Base-by-base conservation (phyloP, 805 yeast genomes). In the Candida quercuum region DNA sequence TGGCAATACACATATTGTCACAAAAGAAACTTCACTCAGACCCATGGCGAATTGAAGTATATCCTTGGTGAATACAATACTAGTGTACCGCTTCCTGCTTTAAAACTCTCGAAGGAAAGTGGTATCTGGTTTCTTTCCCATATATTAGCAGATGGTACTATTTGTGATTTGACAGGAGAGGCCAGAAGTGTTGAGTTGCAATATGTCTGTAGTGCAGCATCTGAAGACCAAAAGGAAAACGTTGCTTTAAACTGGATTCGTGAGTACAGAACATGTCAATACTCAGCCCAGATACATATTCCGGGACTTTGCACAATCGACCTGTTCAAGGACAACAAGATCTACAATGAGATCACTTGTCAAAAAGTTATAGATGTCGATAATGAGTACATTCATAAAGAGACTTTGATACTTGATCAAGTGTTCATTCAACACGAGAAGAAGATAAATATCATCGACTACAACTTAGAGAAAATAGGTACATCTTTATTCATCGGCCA, bases 81-180 rank as follows among this genome's bases (percentile, higher is more conserved):
- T 16, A 8, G 13, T 9, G 19, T 29, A 29, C 32, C 29, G 12
- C 9, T 27, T 11, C 34, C 34, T 4, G 21, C 20, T 13, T 15
- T 39, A 16, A 40, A 34, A 16, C 32, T 34, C 1, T 36, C 33
- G 13, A 38, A 37, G 29, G 45, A 41, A n/a, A 28, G 40, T 6
- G 48, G 46, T 13, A 28, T 36, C 6, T 26, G 38, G 24, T 28
- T 32, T 12, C 29, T 51, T 3, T 14, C 35, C 2, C 38, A 35
- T 10, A 27, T 27, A 1, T 27, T 51, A 30, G 32, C 24, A 2
- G 38, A 43, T 25, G 59, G 59, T 2, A 36, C 51, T 2, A 35
- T 47, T 7, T 54, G 59, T 42, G 58, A 54, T 34, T 33, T 53
- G 29, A 53, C 54, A 1, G 48, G 52, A 3, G 36, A 38, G 22